phyloP scores from a whole-genome alignment of 257 asterid genomes.

The Rehmannia glutinosa region DNA sequence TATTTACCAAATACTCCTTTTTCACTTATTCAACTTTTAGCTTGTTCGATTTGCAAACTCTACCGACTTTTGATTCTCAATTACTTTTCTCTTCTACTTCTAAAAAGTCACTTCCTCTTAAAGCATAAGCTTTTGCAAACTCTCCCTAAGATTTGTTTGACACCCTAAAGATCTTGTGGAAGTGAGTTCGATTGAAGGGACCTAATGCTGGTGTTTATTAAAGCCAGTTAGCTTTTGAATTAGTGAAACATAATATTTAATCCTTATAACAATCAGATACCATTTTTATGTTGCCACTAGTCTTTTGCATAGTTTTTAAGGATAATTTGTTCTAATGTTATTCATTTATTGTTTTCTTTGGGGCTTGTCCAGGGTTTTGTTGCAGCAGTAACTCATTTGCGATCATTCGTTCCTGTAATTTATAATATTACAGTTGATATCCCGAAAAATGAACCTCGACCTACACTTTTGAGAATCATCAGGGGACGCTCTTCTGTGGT shows the following conservation, averaged over 20 bases:
- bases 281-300: neutral
- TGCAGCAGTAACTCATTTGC: slow-evolving; percentile 60
- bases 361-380: slow-evolving; percentile 69
- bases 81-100: too few relatives aligned
- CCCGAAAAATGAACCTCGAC: slow-evolving; percentile 68
- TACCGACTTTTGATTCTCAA: too few relatives aligned
- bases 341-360: slow-evolving; percentile 1
- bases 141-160: too few relatives aligned
- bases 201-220: neutral
- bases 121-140: too few relatives aligned
- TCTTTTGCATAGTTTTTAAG: neutral
- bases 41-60: too few relatives aligned
- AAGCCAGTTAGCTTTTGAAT: neutral
- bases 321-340: neutral
- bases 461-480: slow-evolving; percentile 67
- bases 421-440: slow-evolving; percentile 69
- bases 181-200: too few relatives aligned
- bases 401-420: slow-evolving; percentile 61
- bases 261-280: neutral
- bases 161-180: too few relatives aligned
- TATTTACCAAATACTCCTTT: too few relatives aligned
- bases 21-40: too few relatives aligned
- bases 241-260: neutral
- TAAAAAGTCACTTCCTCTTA: too few relatives aligned
- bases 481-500: slow-evolving; percentile 76